Base-by-base conservation (phyloP, 2,329 filamentous ascomycete species). In the Conoideocrella luteorostrata region DNA sequence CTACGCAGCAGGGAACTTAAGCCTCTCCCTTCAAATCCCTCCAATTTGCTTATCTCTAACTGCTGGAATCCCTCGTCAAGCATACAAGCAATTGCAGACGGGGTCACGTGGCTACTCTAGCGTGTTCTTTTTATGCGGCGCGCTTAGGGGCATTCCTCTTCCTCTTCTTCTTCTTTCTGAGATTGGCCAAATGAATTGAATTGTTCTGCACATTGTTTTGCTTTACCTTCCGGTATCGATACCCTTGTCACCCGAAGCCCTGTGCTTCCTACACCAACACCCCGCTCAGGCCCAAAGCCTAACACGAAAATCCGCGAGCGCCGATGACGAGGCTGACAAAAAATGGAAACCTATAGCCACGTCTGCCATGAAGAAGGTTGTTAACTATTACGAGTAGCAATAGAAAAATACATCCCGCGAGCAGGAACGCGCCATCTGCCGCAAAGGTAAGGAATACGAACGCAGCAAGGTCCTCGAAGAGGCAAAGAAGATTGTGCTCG, bases 11-110 rank as follows among this genome's bases (percentile, higher is more conserved):
- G 52, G 88, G 88, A 56, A 77, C 82, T 50, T 78, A 90, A 62
- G 68, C 73, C 47, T 76, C 81, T 51, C 88, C 89, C 41, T 95
- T 82, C 78, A 91, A 94, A 72, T 80, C 84, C 21, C 77, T 95
- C 36, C 73, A 84, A 52, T 81, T 82, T 60, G 89, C 88, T 48
- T 86, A 88, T 66, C 74, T 88, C 58, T n/a, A n/a, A n/a, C n/a
- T n/a, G n/a, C n/a, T n/a, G n/a, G n/a, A n/a, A n/a, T n/a, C n/a
- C n/a, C n/a, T n/a, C n/a, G n/a, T n/a, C n/a, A n/a, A n/a, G n/a
- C n/a, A n/a, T n/a, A n/a, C n/a, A n/a, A n/a, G n/a, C n/a, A n/a
- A n/a, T n/a, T n/a, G n/a, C n/a, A n/a, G n/a, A n/a, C n/a, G n/a
- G n/a, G n/a, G n/a, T n/a, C n/a, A n/a, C n/a, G n/a, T n/a, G n/a